Conservation (phyloP, 176 grass and related monocot genomes). For the Neostapfia colusana region DNA sequence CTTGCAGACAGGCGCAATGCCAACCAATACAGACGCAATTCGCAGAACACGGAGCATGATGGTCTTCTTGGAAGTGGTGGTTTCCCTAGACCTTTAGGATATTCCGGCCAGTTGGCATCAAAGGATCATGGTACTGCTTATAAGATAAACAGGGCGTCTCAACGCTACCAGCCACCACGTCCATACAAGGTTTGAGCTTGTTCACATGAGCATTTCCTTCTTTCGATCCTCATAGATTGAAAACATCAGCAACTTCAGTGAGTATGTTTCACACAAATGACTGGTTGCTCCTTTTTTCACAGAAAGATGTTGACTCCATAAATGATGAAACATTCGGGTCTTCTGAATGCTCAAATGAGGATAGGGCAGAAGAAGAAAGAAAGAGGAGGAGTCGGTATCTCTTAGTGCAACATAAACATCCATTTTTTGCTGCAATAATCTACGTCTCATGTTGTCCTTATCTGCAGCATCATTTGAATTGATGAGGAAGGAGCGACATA, state of each 20-base stretch:
- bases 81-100: constrained; percentile 73
- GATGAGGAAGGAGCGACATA: constrained; percentile 98
- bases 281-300: constrained; percentile 64
- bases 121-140: constrained; percentile 55
- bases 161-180: constrained; percentile 95
- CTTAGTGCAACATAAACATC: background rate
- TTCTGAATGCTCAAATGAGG: constrained; percentile 64
- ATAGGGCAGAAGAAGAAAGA: constrained; percentile 88
- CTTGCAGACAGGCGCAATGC: constrained; percentile 63
- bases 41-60: constrained; percentile 81
- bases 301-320: constrained; percentile 70
- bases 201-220: background rate
- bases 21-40: constrained; percentile 59
- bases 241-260: background rate
- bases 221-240: constrained; percentile 13
- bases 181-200: constrained; percentile 59
- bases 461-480: constrained; percentile 91
- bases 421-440: constrained; percentile 9
- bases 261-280: constrained; percentile 15
- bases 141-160: constrained; percentile 66
- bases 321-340: constrained; percentile 98
- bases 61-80: constrained; percentile 87
- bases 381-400: constrained; percentile 69
- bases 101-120: constrained; percentile 41
- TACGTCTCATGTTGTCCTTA: constrained; percentile 27